Conservation (phyloP, 2,329 filamentous ascomycete species). For the Epichloe elymi region DNA sequence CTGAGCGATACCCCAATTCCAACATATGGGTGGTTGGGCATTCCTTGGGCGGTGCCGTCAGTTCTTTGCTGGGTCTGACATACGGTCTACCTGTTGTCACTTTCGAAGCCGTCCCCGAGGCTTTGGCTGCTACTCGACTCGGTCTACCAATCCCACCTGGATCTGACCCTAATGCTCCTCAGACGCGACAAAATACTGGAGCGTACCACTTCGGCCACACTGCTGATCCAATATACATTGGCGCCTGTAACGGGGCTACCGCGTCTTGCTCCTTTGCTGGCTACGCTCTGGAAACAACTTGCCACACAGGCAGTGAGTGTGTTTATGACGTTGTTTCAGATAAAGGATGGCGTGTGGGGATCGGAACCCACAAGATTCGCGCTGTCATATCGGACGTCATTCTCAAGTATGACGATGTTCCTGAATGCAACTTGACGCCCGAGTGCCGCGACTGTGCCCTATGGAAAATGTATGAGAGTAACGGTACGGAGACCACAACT, state of each 20-base stretch:
- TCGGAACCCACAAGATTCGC: conserved; percentile 83
- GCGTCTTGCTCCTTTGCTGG: conserved; percentile 83
- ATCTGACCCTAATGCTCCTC: conserved; percentile 55
- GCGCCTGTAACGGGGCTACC: conserved; percentile 80
- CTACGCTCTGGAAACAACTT: conserved; percentile 87
- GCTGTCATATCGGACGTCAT: conserved; percentile 82
- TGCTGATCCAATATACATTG: conserved; percentile 89
- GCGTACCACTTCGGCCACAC: conserved; percentile 90
- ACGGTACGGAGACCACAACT: conserved; percentile 66
- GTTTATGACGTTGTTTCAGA: conserved; percentile 87
- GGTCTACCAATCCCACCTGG: conserved; percentile 79
- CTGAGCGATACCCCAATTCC: conserved; percentile 70
- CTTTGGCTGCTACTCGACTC: conserved; percentile 69
- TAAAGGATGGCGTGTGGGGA: conserved; percentile 81
- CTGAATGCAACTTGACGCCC: conserved; percentile 60
- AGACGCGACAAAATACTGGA: conserved; percentile 60
- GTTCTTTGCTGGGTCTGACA: conserved; percentile 77
- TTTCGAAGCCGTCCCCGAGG: conserved; percentile 87
- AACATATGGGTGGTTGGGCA: conserved; percentile 87
- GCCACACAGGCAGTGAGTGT: conserved; percentile 79
- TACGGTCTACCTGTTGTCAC: conserved; percentile 86
- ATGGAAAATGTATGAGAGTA: conserved; percentile 94
- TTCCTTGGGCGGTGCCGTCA: conserved; percentile 80
- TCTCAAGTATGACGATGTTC: conserved; percentile 67
- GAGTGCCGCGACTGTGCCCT: conserved; percentile 81